Percentiles rank a stretch among this genome's conserved stretches.
phyloP scores from a whole-genome alignment of 2,329 filamentous ascomycete genomes.

The Phymatotrichopsis omnivora region DNA sequence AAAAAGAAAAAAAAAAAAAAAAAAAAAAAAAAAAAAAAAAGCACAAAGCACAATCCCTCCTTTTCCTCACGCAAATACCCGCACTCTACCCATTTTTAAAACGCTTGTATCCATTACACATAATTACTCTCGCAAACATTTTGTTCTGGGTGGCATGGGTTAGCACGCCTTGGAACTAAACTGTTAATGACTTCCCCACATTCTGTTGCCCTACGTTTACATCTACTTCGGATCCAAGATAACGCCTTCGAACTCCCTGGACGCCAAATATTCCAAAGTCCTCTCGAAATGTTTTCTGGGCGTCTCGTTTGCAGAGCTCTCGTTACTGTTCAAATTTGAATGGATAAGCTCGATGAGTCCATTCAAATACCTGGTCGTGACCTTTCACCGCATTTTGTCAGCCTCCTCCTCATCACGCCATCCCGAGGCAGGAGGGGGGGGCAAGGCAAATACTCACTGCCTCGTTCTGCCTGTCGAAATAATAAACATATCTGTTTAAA shows the following conservation, averaged over 20 bases:
- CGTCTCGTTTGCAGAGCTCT: conserved; percentile 74
- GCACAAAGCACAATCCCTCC: too few species aligned
- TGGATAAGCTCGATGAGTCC: conserved; percentile 97
- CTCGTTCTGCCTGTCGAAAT: conserved; percentile 98
- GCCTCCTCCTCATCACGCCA: not conserved
- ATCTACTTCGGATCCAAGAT: conserved; percentile 47
- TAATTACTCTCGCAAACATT: too few species aligned
- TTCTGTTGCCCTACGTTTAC: too few species aligned
- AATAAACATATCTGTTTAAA: conserved; percentile 95
- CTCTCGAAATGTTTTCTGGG: conserved; percentile 90
- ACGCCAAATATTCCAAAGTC: conserved; percentile 85
- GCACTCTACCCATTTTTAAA: too few species aligned
- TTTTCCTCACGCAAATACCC: too few species aligned
- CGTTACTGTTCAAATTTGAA: conserved; percentile 81
- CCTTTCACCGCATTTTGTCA: conserved; percentile 37
- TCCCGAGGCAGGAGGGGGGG: not conserved
- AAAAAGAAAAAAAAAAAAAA: too few species aligned
- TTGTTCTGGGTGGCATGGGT: too few species aligned
- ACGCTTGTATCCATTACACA: too few species aligned
- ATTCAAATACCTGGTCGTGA: conserved; percentile 96
- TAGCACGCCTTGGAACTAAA: too few species aligned
- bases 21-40: too few species aligned
- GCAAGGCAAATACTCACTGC: conserved; percentile 48
- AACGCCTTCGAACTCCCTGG: conserved; percentile 86
- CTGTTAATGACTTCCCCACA: too few species aligned